Evolutionary conservation across 2,329 filamentous ascomycete genomes (phyloP), one percentile per base, ranked within the genome.

Genomic region (Monosporascus ibericus): DNA sequence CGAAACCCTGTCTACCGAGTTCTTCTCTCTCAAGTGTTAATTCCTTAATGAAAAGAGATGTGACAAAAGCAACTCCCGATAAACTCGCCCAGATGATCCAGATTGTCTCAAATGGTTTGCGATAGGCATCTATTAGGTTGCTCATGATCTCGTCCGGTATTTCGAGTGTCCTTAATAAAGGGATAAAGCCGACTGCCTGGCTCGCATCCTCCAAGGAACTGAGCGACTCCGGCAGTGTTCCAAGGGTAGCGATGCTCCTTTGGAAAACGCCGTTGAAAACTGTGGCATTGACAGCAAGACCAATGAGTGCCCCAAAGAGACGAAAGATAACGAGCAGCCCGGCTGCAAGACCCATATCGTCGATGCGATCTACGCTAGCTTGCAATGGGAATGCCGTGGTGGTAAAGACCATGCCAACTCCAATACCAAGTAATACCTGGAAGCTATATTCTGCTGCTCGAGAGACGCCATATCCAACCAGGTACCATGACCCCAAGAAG

Each of bases 371-470:
- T 2, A 47, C 44, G 25, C 44, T 47, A 2, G 44, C 44, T 24
- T 47, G 44, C n/a, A 47, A 17, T 17, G 44, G n/a, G n/a, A 25
- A 17, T 24, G 18, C n/a, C n/a, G 44, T 25, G 15, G 22, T 24
- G 14, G 44, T 47, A 30, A 53, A 50, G 22, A 52, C 18, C n/a
- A 49, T 47, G 4, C 55, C 52, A 3, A 57, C 4, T 5, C 55
- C 52, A 6, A 47, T 24, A 1, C 48, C 50, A 2, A 46, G 15
- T 1, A 55, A 18, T 1, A 24, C 30, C 24, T 51, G 17, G 36
- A 51, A 47, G 20, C 8, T 25, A 14, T 44, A 47, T 11, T n/a
- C 30, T 11, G 15, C 14, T 17, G 44, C 48, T 24, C n/a, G 14
- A 9, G 49, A 39, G 3, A 40, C 34, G 18, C 22, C 44, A 6